Evolutionary conservation across 768 basidiomycete genomes (phyloP), one percentile per base, ranked within the genome.

Genomic region (Rhizopogon vinicolor): DNA sequence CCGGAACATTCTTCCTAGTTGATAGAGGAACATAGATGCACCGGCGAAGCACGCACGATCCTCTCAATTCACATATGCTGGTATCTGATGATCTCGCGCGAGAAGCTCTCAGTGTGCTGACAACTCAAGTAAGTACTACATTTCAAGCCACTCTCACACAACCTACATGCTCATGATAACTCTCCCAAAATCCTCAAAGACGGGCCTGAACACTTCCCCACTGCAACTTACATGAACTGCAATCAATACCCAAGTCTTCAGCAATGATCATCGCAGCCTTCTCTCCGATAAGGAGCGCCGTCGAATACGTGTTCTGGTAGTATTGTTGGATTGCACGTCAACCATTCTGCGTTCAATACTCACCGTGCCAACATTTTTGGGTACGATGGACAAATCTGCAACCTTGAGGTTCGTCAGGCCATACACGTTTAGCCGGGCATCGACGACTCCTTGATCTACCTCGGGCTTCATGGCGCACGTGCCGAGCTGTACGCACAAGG

Each of bases 391-490:
- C 60, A 45, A 41, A 51, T 61, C 60, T 39, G 57, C 60, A 14
- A 62, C 51, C 43, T 62, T 62, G 28, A 62, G 53, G 4, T 49
- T 52, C 33, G 52, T 19, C 0, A 59, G 53, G 8, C 46, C 57
- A 29, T 62, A 58, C 35, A 62, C 61, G 12, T 62, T 58, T 39
- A 62, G 53, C 3, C 56, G 53, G 1, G 50, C 25, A 43, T 62
- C 53, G 4, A 61, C 57, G 9, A 61, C 60, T 7, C 60, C 56
- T 18, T 78, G 79, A 42, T 74, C 54, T 14, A 78, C 73, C 18
- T 78, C 75, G 2, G 83, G 75, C 63, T 84, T 85, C 85, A 87
- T 87, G 1, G 84, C 78, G 54, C 84, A 86, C 0, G 85, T 87
- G 41, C 85, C 85, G 13, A 84, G 72, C 83, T 85, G 45, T 3